A percentile compares a stretch with the other conserved stretches of the same genome.
phyloP scores from a whole-genome alignment of 495 filamentous ascomycete species.

The Xylaria flabelliformis region DNA sequence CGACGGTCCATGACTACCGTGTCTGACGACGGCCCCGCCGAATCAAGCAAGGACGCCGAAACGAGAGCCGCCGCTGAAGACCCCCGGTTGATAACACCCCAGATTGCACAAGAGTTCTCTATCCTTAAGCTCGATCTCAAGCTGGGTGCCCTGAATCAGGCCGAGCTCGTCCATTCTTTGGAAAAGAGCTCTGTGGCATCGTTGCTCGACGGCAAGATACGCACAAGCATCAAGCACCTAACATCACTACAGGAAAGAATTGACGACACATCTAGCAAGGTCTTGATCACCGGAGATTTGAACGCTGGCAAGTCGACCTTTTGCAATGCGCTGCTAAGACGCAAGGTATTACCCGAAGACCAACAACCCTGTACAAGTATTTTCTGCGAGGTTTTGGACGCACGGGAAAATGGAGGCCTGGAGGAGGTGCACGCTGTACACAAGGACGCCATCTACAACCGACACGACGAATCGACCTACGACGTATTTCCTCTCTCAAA shows the following conservation, averaged over 20 bases:
- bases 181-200: conserved; percentile 91
- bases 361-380: conserved; percentile 99
- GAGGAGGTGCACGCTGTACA: conserved; percentile 97
- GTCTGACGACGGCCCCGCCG: conserved; percentile 64
- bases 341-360: conserved; percentile 93
- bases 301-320: conserved; percentile 99
- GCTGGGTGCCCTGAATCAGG: conserved; percentile 80
- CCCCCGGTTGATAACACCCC: conserved; percentile 81
- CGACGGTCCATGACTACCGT: conserved; percentile 76
- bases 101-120: conserved; percentile 95
- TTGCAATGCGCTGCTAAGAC: conserved; percentile 91
- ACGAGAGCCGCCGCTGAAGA: conserved; percentile 64
- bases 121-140: conserved; percentile 94
- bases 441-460: conserved; percentile 77
- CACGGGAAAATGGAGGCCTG: conserved; percentile 83
- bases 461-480: conserved; percentile 92
- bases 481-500: conserved; percentile 78
- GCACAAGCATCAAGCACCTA: conserved; percentile 89
- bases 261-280: conserved; percentile 97
- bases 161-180: conserved; percentile 94
- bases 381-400: conserved; percentile 96
- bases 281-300: conserved; percentile 94
- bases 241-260: conserved; percentile 87
- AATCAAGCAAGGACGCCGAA: conserved; percentile 74
- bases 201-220: conserved; percentile 90